Base-by-base conservation (phyloP, 2,329 filamentous ascomycete genomes). In the Orbilia ellipsospora region DNA sequence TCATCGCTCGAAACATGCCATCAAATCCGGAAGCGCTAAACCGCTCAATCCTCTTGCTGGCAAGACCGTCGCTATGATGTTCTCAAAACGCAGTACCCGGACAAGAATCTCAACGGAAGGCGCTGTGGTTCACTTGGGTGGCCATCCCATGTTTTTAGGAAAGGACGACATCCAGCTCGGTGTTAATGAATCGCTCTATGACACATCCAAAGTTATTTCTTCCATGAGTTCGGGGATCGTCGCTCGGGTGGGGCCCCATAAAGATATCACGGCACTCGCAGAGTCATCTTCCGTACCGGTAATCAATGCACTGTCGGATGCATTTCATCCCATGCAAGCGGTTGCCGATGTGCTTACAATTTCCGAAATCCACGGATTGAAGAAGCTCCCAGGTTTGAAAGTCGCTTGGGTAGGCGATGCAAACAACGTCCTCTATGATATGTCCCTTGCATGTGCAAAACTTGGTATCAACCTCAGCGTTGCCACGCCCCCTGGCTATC, bases 131-230 rank as follows among this genome's bases (percentile, higher is more conserved):
- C 85, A 92, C 73, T 87, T 99, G 85, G 93, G 94, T 44, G 95
- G 94, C 0, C 91, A 97, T 80, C 90, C 95, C 20, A 97, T 99
- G 94, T 99, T 99, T 82, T 83, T 99, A 72, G 93, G 94, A 80
- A 95, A 94, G 81, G 90, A 96, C 66, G 95, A 99, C 81, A 99
- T 99, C 77, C 95, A 99, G 83, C 86, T 99, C 18, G 95, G 95
- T 62, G 95, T 94, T 78, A 99, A 99, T 80, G 95, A 99, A 83
- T 94, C 92, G 4, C 86, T 98, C n/a, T 91, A 92, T 81, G 95
- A 99, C 83, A 97, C 94, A 4, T 90, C 92, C 0, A 87, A 91
- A 48, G 93, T 99, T 77, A 93, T 99, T 78, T 97, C 93, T n/a
- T 96, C 92, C 70, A 95, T 95, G 92, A 91, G 90, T 5, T 91